Percentiles rank a stretch among this genome's conserved stretches.
Conservation (phyloP, 1,284 basidiomycete genomes). For the Fistulina hepatica region DNA sequence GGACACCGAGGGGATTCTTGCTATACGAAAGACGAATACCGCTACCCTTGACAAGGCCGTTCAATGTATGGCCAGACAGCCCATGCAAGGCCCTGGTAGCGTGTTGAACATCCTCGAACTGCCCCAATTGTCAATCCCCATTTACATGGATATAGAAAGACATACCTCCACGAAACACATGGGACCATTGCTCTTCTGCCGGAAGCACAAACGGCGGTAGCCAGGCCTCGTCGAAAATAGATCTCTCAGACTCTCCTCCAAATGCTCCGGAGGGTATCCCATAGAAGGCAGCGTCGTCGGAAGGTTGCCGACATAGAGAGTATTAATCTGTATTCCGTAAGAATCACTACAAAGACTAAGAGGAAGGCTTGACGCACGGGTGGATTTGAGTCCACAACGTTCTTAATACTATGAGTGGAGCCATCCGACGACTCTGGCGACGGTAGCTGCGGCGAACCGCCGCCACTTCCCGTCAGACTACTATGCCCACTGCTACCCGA, state of each 20-base stretch:
- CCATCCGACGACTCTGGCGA: conserved; percentile 36
- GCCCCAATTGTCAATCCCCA: conserved; percentile 15
- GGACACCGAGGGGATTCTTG: conserved; percentile 86
- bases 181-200: conserved; percentile 91
- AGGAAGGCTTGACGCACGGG: not conserved
- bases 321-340: conserved; percentile 93
- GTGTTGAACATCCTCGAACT: conserved; percentile 85
- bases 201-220: conserved; percentile 86
- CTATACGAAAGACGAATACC: conserved; percentile 94
- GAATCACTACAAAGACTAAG: conserved; percentile 30
- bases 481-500: not conserved
- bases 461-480: conserved; percentile 6
- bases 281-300: conserved; percentile 61
- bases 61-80: conserved; percentile 84
- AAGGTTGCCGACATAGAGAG: conserved; percentile 89
- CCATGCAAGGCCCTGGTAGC: conserved; percentile 83
- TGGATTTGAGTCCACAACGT: not conserved
- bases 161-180: conserved; percentile 94
- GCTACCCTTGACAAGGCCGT: conserved; percentile 86
- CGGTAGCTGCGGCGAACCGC: conserved; percentile 36
- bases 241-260: conserved; percentile 78
- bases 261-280: conserved; percentile 62
- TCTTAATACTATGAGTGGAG: conserved; percentile 41
- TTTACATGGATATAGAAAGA: conserved; percentile 9
- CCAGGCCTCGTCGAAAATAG: conserved; percentile 74